A percentile compares a stretch with the other conserved stretches of the same genome.
phyloP scores from a whole-genome alignment of 169 alveolate species.

The Cytauxzoon felis region DNA sequence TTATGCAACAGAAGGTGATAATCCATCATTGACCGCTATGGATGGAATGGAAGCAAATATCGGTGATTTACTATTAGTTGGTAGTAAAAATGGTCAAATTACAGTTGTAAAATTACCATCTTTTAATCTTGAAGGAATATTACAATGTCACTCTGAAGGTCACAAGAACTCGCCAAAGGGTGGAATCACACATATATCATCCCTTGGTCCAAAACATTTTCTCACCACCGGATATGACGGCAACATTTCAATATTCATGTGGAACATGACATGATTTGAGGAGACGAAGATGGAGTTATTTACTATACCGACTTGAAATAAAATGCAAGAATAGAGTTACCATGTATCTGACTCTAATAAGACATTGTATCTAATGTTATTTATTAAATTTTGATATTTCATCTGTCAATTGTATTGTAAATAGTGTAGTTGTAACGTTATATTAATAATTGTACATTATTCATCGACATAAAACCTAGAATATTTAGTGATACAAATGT shows the following conservation, averaged over 20 bases:
- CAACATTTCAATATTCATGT: slow-evolving; percentile 30
- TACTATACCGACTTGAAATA: no score
- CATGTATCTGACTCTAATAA: neutral
- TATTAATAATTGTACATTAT: neutral
- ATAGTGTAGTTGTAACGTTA: neutral
- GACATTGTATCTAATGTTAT: neutral
- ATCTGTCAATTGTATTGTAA: neutral
- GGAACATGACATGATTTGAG: slow-evolving; percentile 13
- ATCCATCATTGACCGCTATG: slow-evolving; percentile 42
- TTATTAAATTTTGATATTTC: neutral
- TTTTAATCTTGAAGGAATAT: slow-evolving; percentile 30
- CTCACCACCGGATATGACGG: slow-evolving; percentile 59
- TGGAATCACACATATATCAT: slow-evolving; percentile 37
- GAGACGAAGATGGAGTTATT: no score
- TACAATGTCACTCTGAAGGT: slow-evolving; percentile 35
- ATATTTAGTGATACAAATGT: no score
- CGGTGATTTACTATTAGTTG: slow-evolving; percentile 55
- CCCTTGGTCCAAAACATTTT: slow-evolving; percentile 52
- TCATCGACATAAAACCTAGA: slow-evolving; percentile 27
- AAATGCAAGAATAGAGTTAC: no score
- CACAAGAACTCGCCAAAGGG: slow-evolving; percentile 18
- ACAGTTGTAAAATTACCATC: slow-evolving; percentile 44
- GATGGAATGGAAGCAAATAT: slow-evolving; percentile 53
- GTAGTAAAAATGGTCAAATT: slow-evolving; percentile 40
- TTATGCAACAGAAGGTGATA: slow-evolving; percentile 13